A percentile compares a stretch with the other conserved stretches of the same genome.
phyloP scores from a whole-genome alignment of 164 flowering plant species.

The Magnolia changhungtana region DNA sequence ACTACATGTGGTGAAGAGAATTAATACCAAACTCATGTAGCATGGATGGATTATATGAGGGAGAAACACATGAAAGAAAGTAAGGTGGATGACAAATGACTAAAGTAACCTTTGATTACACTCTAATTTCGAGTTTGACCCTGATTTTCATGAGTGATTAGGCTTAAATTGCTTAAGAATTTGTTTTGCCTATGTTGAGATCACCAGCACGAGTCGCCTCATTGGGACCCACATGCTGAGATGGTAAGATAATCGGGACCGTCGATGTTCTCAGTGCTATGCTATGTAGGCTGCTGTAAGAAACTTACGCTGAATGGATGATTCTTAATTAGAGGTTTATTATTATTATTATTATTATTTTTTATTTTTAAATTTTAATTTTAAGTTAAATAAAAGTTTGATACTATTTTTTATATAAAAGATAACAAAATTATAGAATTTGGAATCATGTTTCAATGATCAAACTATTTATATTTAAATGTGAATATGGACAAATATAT shows the following conservation, averaged over 20 bases:
- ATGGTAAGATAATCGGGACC: not conserved
- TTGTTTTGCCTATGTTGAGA: not conserved
- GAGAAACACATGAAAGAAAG: slow-evolving; percentile 7
- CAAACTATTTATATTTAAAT: no score
- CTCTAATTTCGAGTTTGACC: not conserved
- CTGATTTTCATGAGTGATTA: not conserved
- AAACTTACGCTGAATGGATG: no score
- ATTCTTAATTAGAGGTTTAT: no score
- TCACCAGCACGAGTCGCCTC: not conserved
- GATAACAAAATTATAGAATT: no score
- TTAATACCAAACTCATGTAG: slow-evolving; percentile 16
- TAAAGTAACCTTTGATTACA: not conserved
- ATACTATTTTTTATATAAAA: no score
- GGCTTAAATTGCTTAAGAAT: not conserved
- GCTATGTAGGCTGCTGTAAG: not conserved
- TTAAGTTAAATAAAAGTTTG: no score
- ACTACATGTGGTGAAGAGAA: slow-evolving; percentile 35
- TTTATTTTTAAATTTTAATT: no score
- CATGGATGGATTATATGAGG: slow-evolving; percentile 20
- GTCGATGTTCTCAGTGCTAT: not conserved
- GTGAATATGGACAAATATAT: no score
- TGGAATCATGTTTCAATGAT: no score
- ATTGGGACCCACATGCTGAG: not conserved
- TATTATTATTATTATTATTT: no score
- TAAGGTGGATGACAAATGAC: not conserved